These are phyloP conservation scores for Neonectria coccinea DNA, from an alignment of 2,329 filamentous ascomycete genomes.

Conservation along the genomic window DNA sequence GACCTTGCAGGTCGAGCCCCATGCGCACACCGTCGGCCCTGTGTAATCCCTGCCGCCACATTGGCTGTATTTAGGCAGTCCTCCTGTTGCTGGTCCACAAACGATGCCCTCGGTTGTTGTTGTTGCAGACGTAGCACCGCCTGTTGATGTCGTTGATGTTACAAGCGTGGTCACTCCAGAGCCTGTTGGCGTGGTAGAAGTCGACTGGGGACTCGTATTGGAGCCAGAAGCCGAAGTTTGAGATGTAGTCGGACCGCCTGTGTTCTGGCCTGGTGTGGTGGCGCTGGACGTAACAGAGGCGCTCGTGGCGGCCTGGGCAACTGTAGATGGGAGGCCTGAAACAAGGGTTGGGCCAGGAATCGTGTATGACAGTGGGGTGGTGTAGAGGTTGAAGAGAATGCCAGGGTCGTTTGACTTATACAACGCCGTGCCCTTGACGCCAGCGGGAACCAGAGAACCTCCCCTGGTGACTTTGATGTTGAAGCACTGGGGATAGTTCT, in stretches of 20 bases:
- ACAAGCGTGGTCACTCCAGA: conserved; percentile 25
- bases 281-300: conserved; percentile 39
- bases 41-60: conserved; percentile 32
- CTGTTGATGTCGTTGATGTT: conserved; percentile 25
- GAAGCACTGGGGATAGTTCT: conserved; percentile 65
- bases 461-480: conserved; percentile 59
- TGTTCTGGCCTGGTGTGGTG: conserved; percentile 31
- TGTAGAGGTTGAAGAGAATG: conserved; percentile 51
- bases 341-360: conserved; percentile 46
- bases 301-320: conserved; percentile 17
- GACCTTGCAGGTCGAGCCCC: conserved; percentile 33
- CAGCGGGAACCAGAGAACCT: conserved; percentile 49
- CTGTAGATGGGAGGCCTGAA: conserved; percentile 35
- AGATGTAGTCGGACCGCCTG: not conserved
- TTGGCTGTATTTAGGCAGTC: conserved; percentile 39
- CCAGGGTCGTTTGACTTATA: conserved; percentile 48
- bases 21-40: conserved; percentile 27
- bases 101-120: conserved; percentile 29
- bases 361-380: conserved; percentile 39
- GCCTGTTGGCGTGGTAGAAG: not conserved
- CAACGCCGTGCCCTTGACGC: conserved; percentile 47
- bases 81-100: conserved; percentile 34
- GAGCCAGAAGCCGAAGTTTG: not conserved
- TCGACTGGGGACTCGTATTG: not conserved
- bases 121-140: not conserved